Percentiles rank a stretch among this genome's conserved stretches.
Evolutionary conservation across 1,284 basidiomycete genomes (phyloP).

Genomic region (Agaricales sp.): DNA sequence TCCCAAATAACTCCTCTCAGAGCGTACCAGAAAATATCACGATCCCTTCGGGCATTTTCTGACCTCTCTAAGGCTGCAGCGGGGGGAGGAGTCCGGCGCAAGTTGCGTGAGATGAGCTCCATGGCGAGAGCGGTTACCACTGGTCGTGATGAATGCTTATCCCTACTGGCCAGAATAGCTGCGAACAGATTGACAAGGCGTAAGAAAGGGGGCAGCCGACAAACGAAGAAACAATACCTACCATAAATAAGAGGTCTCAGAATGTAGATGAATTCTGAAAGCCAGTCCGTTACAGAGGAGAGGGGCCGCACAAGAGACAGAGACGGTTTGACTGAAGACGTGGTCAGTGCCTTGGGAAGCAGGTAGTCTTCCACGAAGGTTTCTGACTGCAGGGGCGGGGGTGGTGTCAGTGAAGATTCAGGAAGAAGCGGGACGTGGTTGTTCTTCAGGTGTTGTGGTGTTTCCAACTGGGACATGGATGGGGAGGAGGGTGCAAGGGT

Average conservation of each 20-base stretch:
- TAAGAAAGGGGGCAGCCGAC: constrained; percentile 7
- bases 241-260: constrained; percentile 68
- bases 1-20: constrained; percentile 87
- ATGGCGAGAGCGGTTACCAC: constrained; percentile 47
- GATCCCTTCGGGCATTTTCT: constrained; percentile 77
- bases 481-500: constrained; percentile 48
- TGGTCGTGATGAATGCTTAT: constrained; percentile 34
- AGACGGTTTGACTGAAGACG: constrained; percentile 59
- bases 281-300: constrained; percentile 57
- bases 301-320: constrained; percentile 51
- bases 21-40: constrained; percentile 78
- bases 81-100: constrained; percentile 52
- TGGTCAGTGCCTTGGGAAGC: constrained; percentile 66
- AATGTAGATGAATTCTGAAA: constrained; percentile 56
- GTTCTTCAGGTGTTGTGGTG: constrained; percentile 69
- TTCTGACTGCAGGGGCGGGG: constrained; percentile 39
- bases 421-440: constrained; percentile 58
- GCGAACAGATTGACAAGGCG: constrained; percentile 8
- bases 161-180: constrained; percentile 29
- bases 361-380: constrained; percentile 65
- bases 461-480: constrained; percentile 38
- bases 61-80: constrained; percentile 58
- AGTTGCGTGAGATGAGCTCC: constrained; percentile 54
- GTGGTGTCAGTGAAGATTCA: constrained; percentile 45
- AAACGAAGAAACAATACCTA: constrained; percentile 19